phyloP scores from a whole-genome alignment of 2,329 filamentous ascomycete species.

The Colletotrichum sp. region DNA sequence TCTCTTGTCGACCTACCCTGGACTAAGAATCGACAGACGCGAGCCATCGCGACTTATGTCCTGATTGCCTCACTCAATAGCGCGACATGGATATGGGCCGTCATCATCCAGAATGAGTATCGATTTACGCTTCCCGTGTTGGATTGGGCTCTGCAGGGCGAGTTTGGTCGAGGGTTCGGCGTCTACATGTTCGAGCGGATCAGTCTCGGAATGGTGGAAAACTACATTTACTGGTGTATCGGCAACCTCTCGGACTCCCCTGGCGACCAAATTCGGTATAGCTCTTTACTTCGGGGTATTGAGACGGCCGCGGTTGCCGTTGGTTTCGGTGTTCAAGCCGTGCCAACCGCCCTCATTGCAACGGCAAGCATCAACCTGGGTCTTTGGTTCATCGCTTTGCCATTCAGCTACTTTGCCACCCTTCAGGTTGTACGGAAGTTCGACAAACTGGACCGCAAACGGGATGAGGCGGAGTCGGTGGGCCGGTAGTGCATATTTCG shows the following conservation, averaged over 20 bases:
- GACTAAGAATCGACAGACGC: conserved; percentile 40
- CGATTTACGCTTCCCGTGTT: conserved; percentile 42
- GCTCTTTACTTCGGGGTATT: conserved; percentile 45
- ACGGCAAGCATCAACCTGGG: conserved; percentile 47
- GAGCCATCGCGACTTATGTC: conserved; percentile 42
- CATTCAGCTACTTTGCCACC: conserved; percentile 49
- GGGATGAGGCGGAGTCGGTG: neutral
- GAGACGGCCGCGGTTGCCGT: conserved; percentile 46
- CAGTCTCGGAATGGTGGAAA: conserved; percentile 43
- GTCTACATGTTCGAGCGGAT: conserved; percentile 45
- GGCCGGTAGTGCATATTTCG: neutral
- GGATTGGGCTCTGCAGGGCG: conserved; percentile 45
- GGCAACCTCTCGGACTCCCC: conserved; percentile 48
- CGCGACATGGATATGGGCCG: conserved; percentile 52
- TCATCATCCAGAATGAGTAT: conserved; percentile 52
- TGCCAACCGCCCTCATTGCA: conserved; percentile 45
- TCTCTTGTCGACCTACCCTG: conserved; percentile 42
- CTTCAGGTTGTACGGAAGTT: conserved; percentile 45
- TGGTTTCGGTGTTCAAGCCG: conserved; percentile 48
- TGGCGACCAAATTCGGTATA: conserved; percentile 48
- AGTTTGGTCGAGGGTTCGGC: conserved; percentile 47
- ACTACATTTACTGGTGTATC: conserved; percentile 53
- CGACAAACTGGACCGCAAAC: conserved; percentile 33
- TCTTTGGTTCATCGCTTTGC: conserved; percentile 45
- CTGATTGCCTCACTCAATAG: conserved; percentile 47